A percentile compares a stretch with the other conserved stretches of the same genome.
These are phyloP conservation scores for Hymenotorrendiella dingleyae DNA, from an alignment of 2,329 filamentous ascomycete genomes.

Conservation along the genomic window DNA sequence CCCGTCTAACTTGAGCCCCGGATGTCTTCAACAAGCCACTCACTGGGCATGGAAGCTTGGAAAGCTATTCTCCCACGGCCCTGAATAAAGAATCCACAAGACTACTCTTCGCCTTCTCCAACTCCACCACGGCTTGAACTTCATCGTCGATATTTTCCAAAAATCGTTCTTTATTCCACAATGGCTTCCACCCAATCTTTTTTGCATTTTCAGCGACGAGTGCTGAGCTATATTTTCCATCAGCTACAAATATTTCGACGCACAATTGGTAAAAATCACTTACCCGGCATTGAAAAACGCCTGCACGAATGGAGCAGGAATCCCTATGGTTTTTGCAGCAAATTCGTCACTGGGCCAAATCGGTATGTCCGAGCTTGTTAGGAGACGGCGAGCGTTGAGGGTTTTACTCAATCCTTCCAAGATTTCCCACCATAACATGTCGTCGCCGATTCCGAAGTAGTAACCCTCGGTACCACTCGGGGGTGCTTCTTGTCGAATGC, in stretches of 20 bases:
- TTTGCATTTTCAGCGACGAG: constrained; percentile 14
- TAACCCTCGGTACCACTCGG: constrained; percentile 21
- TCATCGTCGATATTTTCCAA: constrained; percentile 22
- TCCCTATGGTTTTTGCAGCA: constrained; percentile 16
- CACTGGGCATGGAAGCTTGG: too few relatives aligned
- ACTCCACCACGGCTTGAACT: too few relatives aligned
- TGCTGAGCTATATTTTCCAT: constrained; percentile 14
- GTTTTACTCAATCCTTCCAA: constrained; percentile 16
- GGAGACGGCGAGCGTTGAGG: constrained; percentile 21
- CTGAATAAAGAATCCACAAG: too few relatives aligned
- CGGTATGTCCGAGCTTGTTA: constrained; percentile 15
- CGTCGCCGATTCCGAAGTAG: constrained; percentile 23
- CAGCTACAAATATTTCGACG: constrained; percentile 10
- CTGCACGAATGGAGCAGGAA: constrained; percentile 10
- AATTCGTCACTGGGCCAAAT: constrained; percentile 20
- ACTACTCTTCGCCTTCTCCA: too few relatives aligned
- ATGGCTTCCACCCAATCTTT: constrained; percentile 20
- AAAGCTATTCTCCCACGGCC: too few relatives aligned
- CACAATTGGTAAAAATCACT: constrained; percentile 10
- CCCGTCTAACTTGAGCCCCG: too few relatives aligned
- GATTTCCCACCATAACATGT: constrained; percentile 18
- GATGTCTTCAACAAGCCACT: too few relatives aligned
- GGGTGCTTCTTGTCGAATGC: constrained; percentile 16
- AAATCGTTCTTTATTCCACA: constrained; percentile 18
- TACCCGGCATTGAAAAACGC: constrained; percentile 20